Evolutionary conservation across 768 basidiomycete species (phyloP), one percentile per base, ranked within the genome.

Genomic region (Psilocybe subaeruginosa): DNA sequence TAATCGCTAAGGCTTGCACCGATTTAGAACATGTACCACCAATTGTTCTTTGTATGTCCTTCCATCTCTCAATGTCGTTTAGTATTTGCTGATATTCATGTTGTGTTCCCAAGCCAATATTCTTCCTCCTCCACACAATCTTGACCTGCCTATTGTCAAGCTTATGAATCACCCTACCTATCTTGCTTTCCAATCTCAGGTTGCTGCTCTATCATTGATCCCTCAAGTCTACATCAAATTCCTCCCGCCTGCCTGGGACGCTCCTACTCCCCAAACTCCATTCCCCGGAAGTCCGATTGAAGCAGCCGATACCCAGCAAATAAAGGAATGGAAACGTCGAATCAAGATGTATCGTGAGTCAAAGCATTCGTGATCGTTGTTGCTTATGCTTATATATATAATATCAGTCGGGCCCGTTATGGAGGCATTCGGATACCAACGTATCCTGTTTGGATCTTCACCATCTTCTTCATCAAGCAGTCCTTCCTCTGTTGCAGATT

Each of bases 311-410:
- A 69, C 70, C 33, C 82, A 85, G 70, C 82, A 85, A 66, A 77
- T 80, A 64, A 83, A 81, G 60, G 90, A 92, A 71, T 86, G 85
- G 84, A 84, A 85, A 67, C 82, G 87, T 54, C 79, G 90, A 59
- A 85, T 93, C 74, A 94, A 90, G 79, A 90, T 94, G 85, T 94
- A 92, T 76, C 77, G 92, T 94, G 69, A 77, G 92, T 55, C 46
- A 46, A 58, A 0, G 12, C 30, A 5, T 54, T 54, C 29, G 9
- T 52, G 1, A 19, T 37, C 29, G 8, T 27, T 43, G 16, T 23
- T 46, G 51, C 29, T 48, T 45, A 31, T 57, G 46, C 17, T 67
- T 33, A 64, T 57, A 31, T 57, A 31, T 23, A 58, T 61, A n/a
- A 66, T 30, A 64, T 51, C 37, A 95, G 92, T 94, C 65, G 89